Conservation (phyloP, 2,329 filamentous ascomycete genomes). For the Calonectria crousiana region DNA sequence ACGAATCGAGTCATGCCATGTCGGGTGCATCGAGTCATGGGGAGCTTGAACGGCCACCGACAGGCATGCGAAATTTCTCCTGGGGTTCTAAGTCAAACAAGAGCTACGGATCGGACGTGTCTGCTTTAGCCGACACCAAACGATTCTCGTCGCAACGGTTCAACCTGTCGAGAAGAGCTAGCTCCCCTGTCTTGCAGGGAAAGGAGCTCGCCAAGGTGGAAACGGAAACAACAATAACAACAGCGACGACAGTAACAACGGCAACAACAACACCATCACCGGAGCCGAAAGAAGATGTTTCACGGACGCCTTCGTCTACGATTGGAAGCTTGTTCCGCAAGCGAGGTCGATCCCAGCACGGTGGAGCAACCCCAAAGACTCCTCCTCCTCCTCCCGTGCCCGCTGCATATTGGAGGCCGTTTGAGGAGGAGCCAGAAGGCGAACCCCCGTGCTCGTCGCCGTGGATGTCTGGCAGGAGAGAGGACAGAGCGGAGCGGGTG, state of each 20-base stretch:
- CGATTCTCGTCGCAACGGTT: constrained; percentile 26
- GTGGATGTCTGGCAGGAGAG: constrained; percentile 38
- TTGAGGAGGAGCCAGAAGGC: constrained; percentile 37
- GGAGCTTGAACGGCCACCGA: constrained; percentile 6
- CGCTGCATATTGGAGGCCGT: constrained; percentile 41
- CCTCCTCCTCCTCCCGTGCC: constrained; percentile 38
- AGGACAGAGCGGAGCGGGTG: constrained; percentile 34
- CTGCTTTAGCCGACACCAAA: constrained; percentile 16
- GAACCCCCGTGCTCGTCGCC: constrained; percentile 37
- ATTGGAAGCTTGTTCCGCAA: constrained; percentile 45
- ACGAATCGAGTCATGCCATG: background rate
- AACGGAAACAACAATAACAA: background rate
- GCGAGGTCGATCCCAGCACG: constrained; percentile 36
- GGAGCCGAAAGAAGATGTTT: constrained; percentile 9
- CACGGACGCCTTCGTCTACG: constrained; percentile 38
- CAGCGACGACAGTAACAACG: too few species aligned
- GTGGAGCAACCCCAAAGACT: constrained; percentile 31
- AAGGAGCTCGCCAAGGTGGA: background rate
- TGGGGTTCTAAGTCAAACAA: constrained; percentile 19
- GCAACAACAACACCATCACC: background rate
- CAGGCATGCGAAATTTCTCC: constrained; percentile 26
- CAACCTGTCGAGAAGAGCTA: constrained; percentile 16
- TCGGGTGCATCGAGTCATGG: background rate
- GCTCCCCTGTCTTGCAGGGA: constrained; percentile 6
- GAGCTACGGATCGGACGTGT: constrained; percentile 1